Conservation (phyloP, 306 rosid species). For the Trifolium fragiferum region DNA sequence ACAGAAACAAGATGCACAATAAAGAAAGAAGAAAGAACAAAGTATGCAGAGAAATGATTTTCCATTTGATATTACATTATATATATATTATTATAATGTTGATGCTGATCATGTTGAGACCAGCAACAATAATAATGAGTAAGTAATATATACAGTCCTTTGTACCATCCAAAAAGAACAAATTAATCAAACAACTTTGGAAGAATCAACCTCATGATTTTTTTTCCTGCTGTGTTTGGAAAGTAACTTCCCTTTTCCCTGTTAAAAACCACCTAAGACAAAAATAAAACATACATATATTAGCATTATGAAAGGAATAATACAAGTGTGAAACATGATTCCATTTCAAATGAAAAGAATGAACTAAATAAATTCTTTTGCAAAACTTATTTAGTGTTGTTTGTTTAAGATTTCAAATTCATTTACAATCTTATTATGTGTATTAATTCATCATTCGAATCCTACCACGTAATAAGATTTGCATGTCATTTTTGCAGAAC, state of each 20-base stretch:
- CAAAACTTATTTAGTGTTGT: background rate
- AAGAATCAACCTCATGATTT: constrained; percentile 1
- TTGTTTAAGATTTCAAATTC: background rate
- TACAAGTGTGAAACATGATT: background rate
- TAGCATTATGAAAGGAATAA: background rate
- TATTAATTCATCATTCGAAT: too few species aligned
- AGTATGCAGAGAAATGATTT: constrained; percentile 13
- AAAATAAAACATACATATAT: background rate
- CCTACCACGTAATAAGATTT: too few species aligned
- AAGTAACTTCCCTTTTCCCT: constrained; percentile 36
- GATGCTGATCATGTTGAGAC: constrained; percentile 17
- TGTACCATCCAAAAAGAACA: constrained; percentile 33
- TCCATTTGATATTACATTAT: constrained; percentile 19
- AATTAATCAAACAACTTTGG: constrained; percentile 40
- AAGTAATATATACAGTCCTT: constrained; percentile 38
- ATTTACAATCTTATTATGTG: background rate
- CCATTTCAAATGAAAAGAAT: background rate
- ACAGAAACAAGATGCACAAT: background rate
- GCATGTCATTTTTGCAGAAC: background rate
- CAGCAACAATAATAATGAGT: constrained; percentile 36
- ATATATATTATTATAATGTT: background rate
- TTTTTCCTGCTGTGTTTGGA: constrained; percentile 36
- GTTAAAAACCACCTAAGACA: background rate
- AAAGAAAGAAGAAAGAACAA: background rate
- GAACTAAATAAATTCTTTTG: background rate